Evolutionary conservation across 2,329 filamentous ascomycete species (phyloP), one percentile per base, ranked within the genome.

Genomic region (Myriosclerotinia duriaeana): DNA sequence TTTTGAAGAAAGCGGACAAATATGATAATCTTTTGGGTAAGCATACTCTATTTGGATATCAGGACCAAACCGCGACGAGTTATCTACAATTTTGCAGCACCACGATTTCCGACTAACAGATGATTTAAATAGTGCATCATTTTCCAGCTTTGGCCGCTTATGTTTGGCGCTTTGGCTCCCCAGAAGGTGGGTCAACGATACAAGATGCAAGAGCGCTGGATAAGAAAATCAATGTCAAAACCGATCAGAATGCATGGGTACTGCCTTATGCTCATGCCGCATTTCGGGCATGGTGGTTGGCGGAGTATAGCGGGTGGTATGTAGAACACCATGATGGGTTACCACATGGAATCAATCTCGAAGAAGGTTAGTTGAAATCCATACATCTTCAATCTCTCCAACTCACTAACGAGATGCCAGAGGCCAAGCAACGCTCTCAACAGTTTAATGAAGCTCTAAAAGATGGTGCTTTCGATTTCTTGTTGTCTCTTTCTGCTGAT

Each of bases 271-370:
- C 98, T 15, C 89, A 93, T 72, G 91, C 93, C 55, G 89, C 92
- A 4, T 84, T 93, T 15, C 85, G 87, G 65, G 86, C 89, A 5
- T 93, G 91, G 84, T 99, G 95, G 95, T 84, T 97, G 56, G 89
- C 92, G 42, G 93, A 98, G 74, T 97, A 97, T 78, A 95, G 91
- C 71, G 92, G 92, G 3, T 91, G 92, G 82, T 97, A 93, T 76
- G 83, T 91, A 67, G 92, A 96, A 72, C 85, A 89, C 56, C 69
- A 86, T 26, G 83, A 86, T 44, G 82, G 85, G 69, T 83, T 85
- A 82, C 36, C 81, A 87, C 38, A 82, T 83, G 53, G 85, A 84
- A 58, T 84, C 89, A 65, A 86, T 93, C 73, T 91, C 17, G 84
- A 87, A 70, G 79, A 84, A 77, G 81, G 81, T 83, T 70, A 74